Base-by-base conservation (phyloP, 495 filamentous ascomycete species). In the Lasiosphaeria ovina region DNA sequence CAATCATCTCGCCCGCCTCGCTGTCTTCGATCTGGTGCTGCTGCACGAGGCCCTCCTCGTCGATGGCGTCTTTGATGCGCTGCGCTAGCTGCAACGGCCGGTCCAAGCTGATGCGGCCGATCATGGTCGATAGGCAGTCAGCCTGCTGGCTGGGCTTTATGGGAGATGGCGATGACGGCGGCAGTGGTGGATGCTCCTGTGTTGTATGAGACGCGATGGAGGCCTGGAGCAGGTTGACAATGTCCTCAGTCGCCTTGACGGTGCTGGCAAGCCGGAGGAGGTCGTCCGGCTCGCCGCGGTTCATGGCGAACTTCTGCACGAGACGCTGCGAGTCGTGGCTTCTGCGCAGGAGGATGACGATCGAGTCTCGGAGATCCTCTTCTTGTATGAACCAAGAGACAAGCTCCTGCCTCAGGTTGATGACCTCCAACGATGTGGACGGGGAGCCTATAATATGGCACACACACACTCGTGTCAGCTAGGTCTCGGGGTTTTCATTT, bases 261-360 rank as follows among this genome's bases (percentile, higher is more conserved):
- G 94, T 95, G 55, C 82, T 85, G 4, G 90, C 89, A 11, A 99
- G 79, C 24, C 83, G 86, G 16, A 98, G 78, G 32, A 99, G 78
- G 68, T 98, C 94, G 71, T 97, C 93, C n/a, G 93, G 79, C 63
- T 97, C 91, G n/a, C 93, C 94, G 53, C 90, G 83, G 14, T 92
- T 92, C 8, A 97, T 78, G 3, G 93, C 87, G 64, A 99, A 97
- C 62, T 92, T 96, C 68, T 97, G 93, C 1, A 97, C 85, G 40
- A 98, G 80, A 6, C 95, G 88, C 61, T 95, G 88, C 6, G 91
- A 89, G 69, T 99, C 94, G 60, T 91, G 87, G 62, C 85, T 92
- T 38, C 83, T 82, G 63, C 87, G 85, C 6, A 98, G 78, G n/a
- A 93, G 74, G 24, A 79, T 66, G 0, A 82, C 74, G 12, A 95